Evolutionary conservation across 495 filamentous ascomycete species (phyloP), one percentile per base, ranked within the genome.

Genomic region (Penicillium paradoxum): DNA sequence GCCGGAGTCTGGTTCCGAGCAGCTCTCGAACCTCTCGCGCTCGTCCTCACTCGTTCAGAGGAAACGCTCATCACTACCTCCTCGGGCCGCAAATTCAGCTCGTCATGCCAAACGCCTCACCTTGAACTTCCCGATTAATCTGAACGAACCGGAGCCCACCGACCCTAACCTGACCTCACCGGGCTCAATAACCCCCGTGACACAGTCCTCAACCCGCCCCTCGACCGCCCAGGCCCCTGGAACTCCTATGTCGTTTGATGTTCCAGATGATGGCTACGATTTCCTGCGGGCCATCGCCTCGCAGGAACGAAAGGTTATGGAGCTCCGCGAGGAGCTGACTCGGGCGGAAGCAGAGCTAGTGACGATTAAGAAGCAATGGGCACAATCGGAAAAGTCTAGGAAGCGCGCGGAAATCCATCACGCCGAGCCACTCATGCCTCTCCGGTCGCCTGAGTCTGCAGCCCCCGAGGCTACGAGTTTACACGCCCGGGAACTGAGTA

Each of bases 241-340:
- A 24, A 62, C 68, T 9, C 84, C 87, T 0, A 75, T 73, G 37
- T 56, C 67, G 5, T 68, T 70, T 30, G 74, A 75, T 39, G 58
- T 55, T 8, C 53, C 60, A 11, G 62, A 68, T 36, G 89, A 95
- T 57, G 74, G 87, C 21, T 85, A 77, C 58, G 79, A 83, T n/a
- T 86, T 96, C 55, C 82, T 98, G 36, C 89, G 89, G 32, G 87
- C 89, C 29, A 84, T 97, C 49, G 93, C 93, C 13, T 86, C 89
- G 5, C 91, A 97, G 68, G 93, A 98, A 65, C 83, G 93, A n/a
- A 83, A 82, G 45, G 92, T 98, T 6, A 73, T 98, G 37, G 93
- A 97, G 73, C 75, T 97, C 27, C 85, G 84, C 43, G 93, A 97
- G 66, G 93, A 97, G 66, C 76, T 98, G 11, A 67, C 73, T 7